Base-by-base conservation (phyloP, 371 early-diverging fungal genomes). In the Nematocida ironsii region DNA sequence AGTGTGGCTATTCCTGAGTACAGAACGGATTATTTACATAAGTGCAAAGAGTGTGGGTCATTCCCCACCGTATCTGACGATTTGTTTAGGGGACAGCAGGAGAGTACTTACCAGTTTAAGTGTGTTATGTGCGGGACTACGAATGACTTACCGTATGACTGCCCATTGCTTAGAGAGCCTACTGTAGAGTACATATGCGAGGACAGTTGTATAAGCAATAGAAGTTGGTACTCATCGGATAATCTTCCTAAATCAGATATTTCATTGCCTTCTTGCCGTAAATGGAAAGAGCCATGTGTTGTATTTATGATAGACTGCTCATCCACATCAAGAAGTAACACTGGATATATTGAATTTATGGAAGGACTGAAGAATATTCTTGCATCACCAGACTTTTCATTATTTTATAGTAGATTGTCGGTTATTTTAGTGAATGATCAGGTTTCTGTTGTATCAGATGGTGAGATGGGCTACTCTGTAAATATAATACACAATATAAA, bases 121-220 rank as follows among this genome's bases (percentile, higher is more conserved):
- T 88, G 88, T 58, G 84, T 83, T 61, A 81, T 88, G n/a, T 88
- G 88, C 71, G 73, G 80, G 16, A n/a, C 42, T 39, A 13, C 20
- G 4, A 83, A 83, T 56, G 71, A 78, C 7, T 9, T 78, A 56
- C 23, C 9, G 27, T 23, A 23, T 42, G 80, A 78, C 20, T 71
- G 40, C 40, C 71, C 70, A 20, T 61, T 70, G 18, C 71, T 78
- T 52, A 16, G 25, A 13, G 55, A 67, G 48, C 71, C 54, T 42
- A 72, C 84, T 6, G 72, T 84, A 27, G 61, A 80, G 5, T 85
- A 81, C 72, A 67, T 74, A 16, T 78, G 86, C 57, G 54, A 48
- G 20, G 56, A 71, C 48, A 84, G 73, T 39, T 16, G 27, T 5
- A 39, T 72, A 16, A 82, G 72, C 50, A 64, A 73, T 13, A 45